These are phyloP conservation scores for Nicotiana sylvestris DNA, from an alignment of 257 asterid species.

Conservation along the genomic window DNA sequence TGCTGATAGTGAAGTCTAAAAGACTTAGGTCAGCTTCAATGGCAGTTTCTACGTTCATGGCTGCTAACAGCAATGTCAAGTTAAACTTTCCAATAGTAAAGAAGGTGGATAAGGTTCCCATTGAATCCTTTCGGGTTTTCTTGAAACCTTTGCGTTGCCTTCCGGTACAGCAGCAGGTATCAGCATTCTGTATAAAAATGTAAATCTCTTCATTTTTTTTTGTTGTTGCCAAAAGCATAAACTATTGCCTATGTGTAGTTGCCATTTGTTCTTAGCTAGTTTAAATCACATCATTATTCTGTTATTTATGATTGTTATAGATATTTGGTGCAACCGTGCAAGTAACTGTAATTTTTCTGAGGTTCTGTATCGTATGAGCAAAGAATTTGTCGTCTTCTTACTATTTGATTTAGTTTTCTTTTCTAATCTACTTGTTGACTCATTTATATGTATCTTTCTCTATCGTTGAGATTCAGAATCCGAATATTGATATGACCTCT, in stretches of 20 bases:
- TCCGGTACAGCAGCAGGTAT: conserved; percentile 5
- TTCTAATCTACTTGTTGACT: too few relatives aligned
- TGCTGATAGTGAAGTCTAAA: not conserved
- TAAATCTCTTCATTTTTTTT: not conserved
- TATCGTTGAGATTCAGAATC: not conserved
- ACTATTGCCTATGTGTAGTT: not conserved
- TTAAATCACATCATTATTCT: too few relatives aligned
- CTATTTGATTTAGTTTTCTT: not conserved
- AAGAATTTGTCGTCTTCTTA: not conserved
- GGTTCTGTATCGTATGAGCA: not conserved
- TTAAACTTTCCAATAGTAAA: not conserved
- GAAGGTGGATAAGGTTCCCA: not conserved
- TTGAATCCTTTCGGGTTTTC: not conserved
- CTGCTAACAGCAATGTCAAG: not conserved
- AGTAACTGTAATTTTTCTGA: not conserved
- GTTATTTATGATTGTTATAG: not conserved
- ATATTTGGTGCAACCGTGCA: not conserved
- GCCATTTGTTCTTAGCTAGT: not conserved
- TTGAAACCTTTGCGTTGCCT: not conserved
- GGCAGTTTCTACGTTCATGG: conserved; percentile 1
- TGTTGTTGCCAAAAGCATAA: not conserved
- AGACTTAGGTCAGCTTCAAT: not conserved
- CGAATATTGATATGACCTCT: not conserved
- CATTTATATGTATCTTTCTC: too few relatives aligned
- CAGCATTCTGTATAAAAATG: not conserved